Base-by-base conservation (phyloP, 805 yeast genomes). In the Lachancea fermentati region DNA sequence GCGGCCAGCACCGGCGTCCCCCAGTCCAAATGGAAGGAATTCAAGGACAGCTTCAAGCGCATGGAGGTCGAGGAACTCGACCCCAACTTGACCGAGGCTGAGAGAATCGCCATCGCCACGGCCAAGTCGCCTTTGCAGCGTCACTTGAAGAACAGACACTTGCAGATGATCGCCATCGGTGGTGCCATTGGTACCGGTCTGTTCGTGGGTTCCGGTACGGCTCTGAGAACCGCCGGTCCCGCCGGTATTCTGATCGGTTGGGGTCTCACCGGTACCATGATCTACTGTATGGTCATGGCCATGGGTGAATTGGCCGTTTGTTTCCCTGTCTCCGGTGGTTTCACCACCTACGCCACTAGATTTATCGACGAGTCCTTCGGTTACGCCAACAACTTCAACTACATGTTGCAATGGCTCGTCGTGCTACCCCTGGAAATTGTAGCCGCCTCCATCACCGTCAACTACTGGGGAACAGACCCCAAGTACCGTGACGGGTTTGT, bases 151-250 rank as follows among this genome's bases (percentile, higher is more conserved):
- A 60, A 66, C 31, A 73, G 82, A 64, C 75, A 61, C 61, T 67
- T 65, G 63, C 81, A 77, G 58, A 75, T 79, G 79, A 75, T 79
- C 45, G 80, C 86, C 24, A 70, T 81, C 39, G 87, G 84, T 45
- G 85, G 85, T 48, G 71, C 79, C 44, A 77, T 81, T 45, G 86
- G 86, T 59, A 78, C 85, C 18, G 93, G 91, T 57, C 65, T 83
- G 40, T 77, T 84, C 49, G 80, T 84, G 36, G 85, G 86, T 55
- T 72, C 83, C 18, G 87, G 86, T 46, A 63, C 66, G n/a, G 76
- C 83, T 4, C 63, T 81, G 46, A 51, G 69, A 36, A 72, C 76
- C 26, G 83, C 82, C 48, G 87, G 87, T 26, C 85, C 87, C 14
- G 86, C 80, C 3, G 72, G 76, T 39, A 52, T 78, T 15, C 51